Percentiles rank a stretch among this genome's conserved stretches.
These are phyloP conservation scores for Kwoniella shivajii DNA, from an alignment of 1,284 basidiomycete species.

Conservation along the genomic window DNA sequence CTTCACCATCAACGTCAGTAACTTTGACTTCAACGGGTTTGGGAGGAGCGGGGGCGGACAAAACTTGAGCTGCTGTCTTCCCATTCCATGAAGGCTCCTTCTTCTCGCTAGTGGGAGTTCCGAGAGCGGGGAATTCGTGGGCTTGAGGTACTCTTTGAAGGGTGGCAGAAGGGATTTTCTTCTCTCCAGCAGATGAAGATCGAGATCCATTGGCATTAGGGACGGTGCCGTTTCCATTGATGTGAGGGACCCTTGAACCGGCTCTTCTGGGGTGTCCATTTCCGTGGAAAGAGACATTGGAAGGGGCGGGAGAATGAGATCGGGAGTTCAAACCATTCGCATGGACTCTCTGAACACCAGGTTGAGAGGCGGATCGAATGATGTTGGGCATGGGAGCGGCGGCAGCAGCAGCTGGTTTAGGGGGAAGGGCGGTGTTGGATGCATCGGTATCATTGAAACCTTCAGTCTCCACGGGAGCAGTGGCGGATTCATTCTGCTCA, in stretches of 20 bases:
- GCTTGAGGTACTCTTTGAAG: conserved; percentile 51
- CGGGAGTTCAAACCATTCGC: conserved; percentile 40
- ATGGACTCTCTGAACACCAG: conserved; percentile 44
- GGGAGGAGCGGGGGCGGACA: conserved; percentile 51
- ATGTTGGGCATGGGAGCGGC: conserved; percentile 27
- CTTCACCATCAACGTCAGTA: conserved; percentile 23
- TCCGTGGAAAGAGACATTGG: conserved; percentile 39
- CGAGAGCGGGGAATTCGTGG: conserved; percentile 55
- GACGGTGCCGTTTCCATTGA: conserved; percentile 18
- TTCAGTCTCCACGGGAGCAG: conserved; percentile 16
- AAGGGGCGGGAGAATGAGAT: conserved; percentile 48
- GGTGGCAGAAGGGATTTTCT: neutral
- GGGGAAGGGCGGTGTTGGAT: conserved; percentile 27
- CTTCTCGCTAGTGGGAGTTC: conserved; percentile 32
- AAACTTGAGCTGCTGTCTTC: conserved; percentile 55
- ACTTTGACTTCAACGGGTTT: conserved; percentile 35
- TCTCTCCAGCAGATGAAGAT: conserved; percentile 11
- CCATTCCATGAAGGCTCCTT: conserved; percentile 36
- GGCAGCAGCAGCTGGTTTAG: conserved; percentile 27
- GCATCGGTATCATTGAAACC: conserved; percentile 4
- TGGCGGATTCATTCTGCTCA: conserved; percentile 7
- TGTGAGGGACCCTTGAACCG: conserved; percentile 14
- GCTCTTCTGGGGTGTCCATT: conserved; percentile 36
- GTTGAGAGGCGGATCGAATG: conserved; percentile 45
- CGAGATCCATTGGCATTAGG: neutral